These are phyloP conservation scores for Yarrowia galli DNA, from an alignment of 1,139 yeast genomes.

Conservation along the genomic window DNA sequence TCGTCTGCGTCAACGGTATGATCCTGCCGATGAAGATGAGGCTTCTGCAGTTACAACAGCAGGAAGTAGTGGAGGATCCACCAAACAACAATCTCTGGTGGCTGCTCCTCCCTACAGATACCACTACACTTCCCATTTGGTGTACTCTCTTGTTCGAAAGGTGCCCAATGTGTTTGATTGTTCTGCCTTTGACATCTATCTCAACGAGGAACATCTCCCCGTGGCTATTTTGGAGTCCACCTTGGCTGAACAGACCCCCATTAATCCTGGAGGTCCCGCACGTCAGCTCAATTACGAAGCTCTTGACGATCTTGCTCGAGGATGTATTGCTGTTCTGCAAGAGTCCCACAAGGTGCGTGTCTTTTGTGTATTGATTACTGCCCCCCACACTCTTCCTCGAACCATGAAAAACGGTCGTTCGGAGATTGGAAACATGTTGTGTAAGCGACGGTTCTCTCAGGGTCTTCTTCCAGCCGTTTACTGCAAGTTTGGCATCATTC, in stretches of 20 bases:
- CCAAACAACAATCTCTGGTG: conserved; percentile 25
- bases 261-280: conserved; percentile 25
- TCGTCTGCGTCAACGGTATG: conserved; percentile 69
- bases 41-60: background rate
- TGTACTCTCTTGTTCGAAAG: conserved; percentile 78
- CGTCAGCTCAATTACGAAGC: conserved; percentile 55
- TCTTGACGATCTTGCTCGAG: conserved; percentile 76
- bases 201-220: conserved; percentile 85
- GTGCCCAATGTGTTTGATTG: conserved; percentile 88
- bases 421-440: conserved; percentile 93
- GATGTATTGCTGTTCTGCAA: conserved; percentile 72
- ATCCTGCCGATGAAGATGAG: conserved; percentile 32
- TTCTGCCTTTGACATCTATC: conserved; percentile 85
- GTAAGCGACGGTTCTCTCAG: conserved; percentile 78
- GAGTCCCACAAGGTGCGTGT: conserved; percentile 78
- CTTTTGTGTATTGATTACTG: conserved; percentile 81
- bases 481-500: conserved; percentile 77
- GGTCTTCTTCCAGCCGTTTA: conserved; percentile 79
- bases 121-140: conserved; percentile 85
- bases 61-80: background rate
- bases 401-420: conserved; percentile 82
- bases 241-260: conserved; percentile 54
- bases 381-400: conserved; percentile 84
- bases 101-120: conserved; percentile 55
- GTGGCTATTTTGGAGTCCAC: conserved; percentile 89